Evolutionary conservation across 345 rosid genomes (phyloP).

Genomic region (Hibiscus mutabilis): DNA sequence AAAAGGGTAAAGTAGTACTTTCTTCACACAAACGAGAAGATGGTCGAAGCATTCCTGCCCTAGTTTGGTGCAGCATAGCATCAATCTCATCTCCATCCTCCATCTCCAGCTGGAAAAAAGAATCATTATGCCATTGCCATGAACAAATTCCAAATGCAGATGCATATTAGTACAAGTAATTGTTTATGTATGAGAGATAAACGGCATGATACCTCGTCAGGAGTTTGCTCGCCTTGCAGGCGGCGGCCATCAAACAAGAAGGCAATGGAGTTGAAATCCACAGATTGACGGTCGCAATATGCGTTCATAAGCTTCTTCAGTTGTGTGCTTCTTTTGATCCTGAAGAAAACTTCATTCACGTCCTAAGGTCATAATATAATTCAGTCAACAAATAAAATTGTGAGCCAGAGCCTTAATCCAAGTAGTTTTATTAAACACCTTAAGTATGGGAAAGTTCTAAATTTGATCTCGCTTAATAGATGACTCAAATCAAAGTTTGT

Average conservation of each 20-base stretch:
- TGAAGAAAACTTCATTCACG: conserved; percentile 81
- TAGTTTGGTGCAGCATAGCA: conserved; percentile 87
- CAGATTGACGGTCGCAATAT: conserved; percentile 80
- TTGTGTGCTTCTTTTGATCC: conserved; percentile 86
- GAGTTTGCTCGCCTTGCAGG: conserved; percentile 77
- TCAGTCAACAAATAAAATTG: conserved; percentile 1
- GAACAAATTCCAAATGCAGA: neutral
- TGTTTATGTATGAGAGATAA: neutral
- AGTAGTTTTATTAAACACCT: neutral
- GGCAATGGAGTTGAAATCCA: conserved; percentile 73
- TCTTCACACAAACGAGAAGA: neutral
- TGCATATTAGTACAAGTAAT: neutral
- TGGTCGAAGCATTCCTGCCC: conserved; percentile 26
- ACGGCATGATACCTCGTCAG: conserved; percentile 53
- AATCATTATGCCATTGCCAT: neutral
- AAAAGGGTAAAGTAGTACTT: neutral
- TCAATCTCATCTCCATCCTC: conserved; percentile 92
- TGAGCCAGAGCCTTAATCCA: neutral
- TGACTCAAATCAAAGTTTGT: neutral
- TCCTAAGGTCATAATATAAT: conserved; percentile 33
- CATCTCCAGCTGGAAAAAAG: conserved; percentile 59
- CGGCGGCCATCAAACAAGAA: conserved; percentile 91
- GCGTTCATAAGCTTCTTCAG: conserved; percentile 89
- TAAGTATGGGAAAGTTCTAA: neutral
- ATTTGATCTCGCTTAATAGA: neutral